Percentiles rank a stretch among this genome's conserved stretches.
Conservation (phyloP, 1,139 yeast species). For the Debaryomyces subglobosus region DNA sequence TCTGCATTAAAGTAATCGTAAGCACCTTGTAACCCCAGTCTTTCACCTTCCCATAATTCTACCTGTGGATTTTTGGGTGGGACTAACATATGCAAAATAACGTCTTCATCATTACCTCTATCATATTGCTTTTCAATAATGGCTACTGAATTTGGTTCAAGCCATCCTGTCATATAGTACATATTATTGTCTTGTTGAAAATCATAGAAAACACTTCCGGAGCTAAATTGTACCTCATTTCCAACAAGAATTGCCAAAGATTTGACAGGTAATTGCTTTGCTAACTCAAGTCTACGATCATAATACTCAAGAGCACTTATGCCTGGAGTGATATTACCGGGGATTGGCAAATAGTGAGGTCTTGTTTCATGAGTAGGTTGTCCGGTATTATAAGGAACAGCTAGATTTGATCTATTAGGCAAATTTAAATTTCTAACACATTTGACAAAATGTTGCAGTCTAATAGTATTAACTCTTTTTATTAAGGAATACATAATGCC, state of each 20-base stretch:
- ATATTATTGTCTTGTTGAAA: constrained; percentile 93
- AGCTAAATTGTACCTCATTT: constrained; percentile 69
- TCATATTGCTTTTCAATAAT: constrained; percentile 64
- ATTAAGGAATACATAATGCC: neutral
- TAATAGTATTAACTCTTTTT: neutral
- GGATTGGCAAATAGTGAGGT: constrained; percentile 65
- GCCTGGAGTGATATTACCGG: constrained; percentile 88
- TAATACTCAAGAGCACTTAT: constrained; percentile 83
- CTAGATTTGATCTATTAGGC: constrained; percentile 21
- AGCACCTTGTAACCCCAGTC: constrained; percentile 87
- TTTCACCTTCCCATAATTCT: constrained; percentile 94
- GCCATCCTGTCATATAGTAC: constrained; percentile 87
- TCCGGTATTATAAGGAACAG: constrained; percentile 53
- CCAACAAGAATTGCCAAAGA: constrained; percentile 81
- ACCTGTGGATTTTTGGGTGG: constrained; percentile 77
- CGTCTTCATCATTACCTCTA: constrained; percentile 51
- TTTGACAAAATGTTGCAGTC: neutral
- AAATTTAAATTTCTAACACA: constrained; percentile 8
- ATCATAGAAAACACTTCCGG: constrained; percentile 88
- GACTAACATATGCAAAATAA: constrained; percentile 75
- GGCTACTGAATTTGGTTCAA: constrained; percentile 85
- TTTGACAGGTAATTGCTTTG: constrained; percentile 58
- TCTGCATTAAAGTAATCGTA: constrained; percentile 87
- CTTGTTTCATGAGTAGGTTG: constrained; percentile 89
- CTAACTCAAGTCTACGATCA: constrained; percentile 63